Evolutionary conservation across 768 basidiomycete genomes (phyloP).

Genomic region (Suillus occidentalis): DNA sequence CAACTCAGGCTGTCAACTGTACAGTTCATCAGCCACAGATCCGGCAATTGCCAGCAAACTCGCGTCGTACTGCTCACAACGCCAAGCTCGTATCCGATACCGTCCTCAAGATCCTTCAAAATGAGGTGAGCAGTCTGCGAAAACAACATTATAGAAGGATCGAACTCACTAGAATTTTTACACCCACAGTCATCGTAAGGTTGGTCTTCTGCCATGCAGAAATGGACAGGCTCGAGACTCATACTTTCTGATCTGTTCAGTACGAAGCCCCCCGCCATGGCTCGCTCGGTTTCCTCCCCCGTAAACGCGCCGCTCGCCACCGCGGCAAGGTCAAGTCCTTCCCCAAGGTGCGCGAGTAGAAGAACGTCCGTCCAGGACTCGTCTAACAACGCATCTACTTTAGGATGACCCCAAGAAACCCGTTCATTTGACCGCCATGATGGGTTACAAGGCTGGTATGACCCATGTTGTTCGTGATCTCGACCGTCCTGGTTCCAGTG

Average conservation of each 20-base stretch:
- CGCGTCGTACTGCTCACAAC: background rate
- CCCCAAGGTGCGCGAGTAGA: constrained; percentile 73
- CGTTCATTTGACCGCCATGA: constrained; percentile 94
- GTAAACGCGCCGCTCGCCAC: constrained; percentile 95
- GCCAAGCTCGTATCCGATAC: constrained; percentile 9
- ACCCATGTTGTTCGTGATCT: constrained; percentile 99
- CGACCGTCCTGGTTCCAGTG: constrained; percentile 98
- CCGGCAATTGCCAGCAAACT: constrained; percentile 27
- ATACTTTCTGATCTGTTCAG: constrained; percentile 43
- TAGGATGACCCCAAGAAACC: constrained; percentile 99
- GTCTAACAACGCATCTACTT: constrained; percentile 9
- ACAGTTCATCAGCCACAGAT: constrained; percentile 32
- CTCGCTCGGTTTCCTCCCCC: constrained; percentile 95
- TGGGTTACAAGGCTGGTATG: constrained; percentile 99
- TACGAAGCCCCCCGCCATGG: constrained; percentile 99
- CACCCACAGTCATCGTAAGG: constrained; percentile 80
- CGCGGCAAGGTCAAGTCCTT: constrained; percentile 99
- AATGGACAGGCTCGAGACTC: constrained; percentile 13
- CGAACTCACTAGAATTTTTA: constrained; percentile 19
- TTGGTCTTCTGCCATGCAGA: constrained; percentile 35
- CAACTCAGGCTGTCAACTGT: constrained; percentile 17
- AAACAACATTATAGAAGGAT: background rate
- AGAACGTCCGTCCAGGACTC: background rate
- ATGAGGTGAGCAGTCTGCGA: constrained; percentile 55
- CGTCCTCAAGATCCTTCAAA: constrained; percentile 37